Percentiles rank a stretch among this genome's conserved stretches.
phyloP scores from a whole-genome alignment of 2,329 filamentous ascomycete species.

The Cladosporium oxysporum region DNA sequence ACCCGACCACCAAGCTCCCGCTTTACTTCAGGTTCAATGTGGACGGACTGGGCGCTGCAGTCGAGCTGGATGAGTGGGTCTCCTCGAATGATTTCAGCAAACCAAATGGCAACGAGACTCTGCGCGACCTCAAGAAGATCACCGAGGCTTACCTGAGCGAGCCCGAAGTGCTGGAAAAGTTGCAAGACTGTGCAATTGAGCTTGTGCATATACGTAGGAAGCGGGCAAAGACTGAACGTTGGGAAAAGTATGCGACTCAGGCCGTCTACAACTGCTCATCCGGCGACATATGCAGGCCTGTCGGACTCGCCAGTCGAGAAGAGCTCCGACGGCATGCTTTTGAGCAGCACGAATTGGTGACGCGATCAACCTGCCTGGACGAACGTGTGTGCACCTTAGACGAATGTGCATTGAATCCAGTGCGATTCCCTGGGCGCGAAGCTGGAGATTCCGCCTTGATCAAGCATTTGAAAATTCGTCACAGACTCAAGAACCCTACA shows the following conservation, averaged over 20 bases:
- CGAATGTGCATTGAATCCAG: too few species aligned
- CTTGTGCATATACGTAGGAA: not conserved
- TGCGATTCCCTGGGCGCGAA: too few species aligned
- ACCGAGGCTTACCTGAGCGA: not conserved
- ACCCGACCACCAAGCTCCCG: not conserved
- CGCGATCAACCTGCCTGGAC: not conserved
- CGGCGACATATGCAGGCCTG: not conserved
- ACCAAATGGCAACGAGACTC: not conserved
- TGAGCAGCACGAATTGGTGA: not conserved
- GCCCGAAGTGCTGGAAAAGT: not conserved
- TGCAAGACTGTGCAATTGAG: not conserved
- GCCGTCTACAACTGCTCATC: not conserved
- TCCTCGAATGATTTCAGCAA: too few species aligned
- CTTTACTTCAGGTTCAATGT: constrained; percentile 1
- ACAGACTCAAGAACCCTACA: not conserved
- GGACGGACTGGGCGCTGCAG: too few species aligned
- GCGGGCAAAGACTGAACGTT: not conserved
- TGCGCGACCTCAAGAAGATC: not conserved
- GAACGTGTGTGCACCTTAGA: not conserved
- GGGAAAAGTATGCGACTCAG: not conserved
- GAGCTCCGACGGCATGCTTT: not conserved
- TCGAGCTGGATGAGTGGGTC: too few species aligned
- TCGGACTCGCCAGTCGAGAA: not conserved
- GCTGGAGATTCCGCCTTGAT: not conserved
- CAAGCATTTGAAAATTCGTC: not conserved